phyloP scores from a whole-genome alignment of 805 yeast species.

The Lipomyces yamadae region DNA sequence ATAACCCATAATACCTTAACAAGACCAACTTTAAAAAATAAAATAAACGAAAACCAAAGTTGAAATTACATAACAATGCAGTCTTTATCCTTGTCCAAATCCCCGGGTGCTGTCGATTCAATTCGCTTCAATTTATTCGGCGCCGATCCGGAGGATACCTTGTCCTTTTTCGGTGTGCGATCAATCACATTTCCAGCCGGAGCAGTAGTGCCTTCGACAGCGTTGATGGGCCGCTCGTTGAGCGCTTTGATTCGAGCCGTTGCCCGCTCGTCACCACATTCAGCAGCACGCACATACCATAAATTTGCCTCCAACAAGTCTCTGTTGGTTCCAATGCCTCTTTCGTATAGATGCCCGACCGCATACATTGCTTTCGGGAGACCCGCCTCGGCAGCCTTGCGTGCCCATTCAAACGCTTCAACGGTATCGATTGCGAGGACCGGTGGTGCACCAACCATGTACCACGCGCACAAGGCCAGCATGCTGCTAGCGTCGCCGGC shows the following conservation, averaged over 20 bases:
- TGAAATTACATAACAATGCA: conserved; percentile 28
- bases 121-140: background rate
- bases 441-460: conserved; percentile 88
- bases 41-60: conserved; percentile 3
- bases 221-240: conserved; percentile 16
- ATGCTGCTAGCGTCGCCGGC: conserved; percentile 87
- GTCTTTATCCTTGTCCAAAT: conserved; percentile 23
- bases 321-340: conserved; percentile 81
- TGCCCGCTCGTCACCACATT: conserved; percentile 61
- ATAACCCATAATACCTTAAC: background rate
- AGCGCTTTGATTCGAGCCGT: conserved; percentile 41
- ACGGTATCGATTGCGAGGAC: conserved; percentile 72
- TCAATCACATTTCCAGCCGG: background rate
- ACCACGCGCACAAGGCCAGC: conserved; percentile 97
- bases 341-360: conserved; percentile 79
- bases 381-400: conserved; percentile 76
- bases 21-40: too few relatives aligned
- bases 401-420: conserved; percentile 96
- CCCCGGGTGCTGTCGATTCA: background rate
- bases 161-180: background rate
- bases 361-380: conserved; percentile 84
- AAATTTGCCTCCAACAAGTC: conserved; percentile 61
- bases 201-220: background rate
- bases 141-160: background rate
- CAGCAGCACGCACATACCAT: conserved; percentile 81